phyloP scores from a whole-genome alignment of 306 rosid genomes.

The Dalbergia oliveri region DNA sequence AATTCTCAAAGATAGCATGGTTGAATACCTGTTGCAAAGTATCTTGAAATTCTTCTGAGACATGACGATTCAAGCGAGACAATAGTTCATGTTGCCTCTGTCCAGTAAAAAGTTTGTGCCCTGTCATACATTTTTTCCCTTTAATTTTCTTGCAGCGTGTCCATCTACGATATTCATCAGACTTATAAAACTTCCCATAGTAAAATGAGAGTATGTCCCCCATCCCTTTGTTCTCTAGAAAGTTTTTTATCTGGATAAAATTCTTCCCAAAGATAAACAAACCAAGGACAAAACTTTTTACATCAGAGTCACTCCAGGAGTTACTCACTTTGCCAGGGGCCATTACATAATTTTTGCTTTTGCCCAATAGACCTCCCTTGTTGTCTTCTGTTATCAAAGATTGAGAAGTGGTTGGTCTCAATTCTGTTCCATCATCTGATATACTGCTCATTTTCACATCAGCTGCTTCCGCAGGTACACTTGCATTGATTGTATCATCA shows the following conservation, averaged over 20 bases:
- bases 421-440: constrained; percentile 39
- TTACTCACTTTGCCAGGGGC: constrained; percentile 57
- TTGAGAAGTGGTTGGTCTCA: constrained; percentile 34
- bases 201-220: constrained; percentile 76
- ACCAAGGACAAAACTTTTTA: constrained; percentile 71
- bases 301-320: constrained; percentile 72
- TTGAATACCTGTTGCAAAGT: constrained; percentile 68
- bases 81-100: constrained; percentile 71
- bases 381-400: constrained; percentile 31
- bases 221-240: constrained; percentile 65
- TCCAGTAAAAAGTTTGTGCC: constrained; percentile 71
- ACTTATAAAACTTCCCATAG: constrained; percentile 78
- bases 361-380: constrained; percentile 27
- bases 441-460: constrained; percentile 42
- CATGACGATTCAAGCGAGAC: constrained; percentile 69
- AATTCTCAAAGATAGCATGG: constrained; percentile 31
- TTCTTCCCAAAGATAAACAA: constrained; percentile 81
- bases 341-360: constrained; percentile 43
- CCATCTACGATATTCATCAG: constrained; percentile 72
- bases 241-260: constrained; percentile 62
- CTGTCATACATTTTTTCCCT: constrained; percentile 63
- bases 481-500: constrained; percentile 40
- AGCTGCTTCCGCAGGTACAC: constrained; percentile 42
- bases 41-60: constrained; percentile 60
- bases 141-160: constrained; percentile 62